Evolutionary conservation across 805 yeast genomes (phyloP).

Genomic region (Hanseniaspora taiwanica): DNA sequence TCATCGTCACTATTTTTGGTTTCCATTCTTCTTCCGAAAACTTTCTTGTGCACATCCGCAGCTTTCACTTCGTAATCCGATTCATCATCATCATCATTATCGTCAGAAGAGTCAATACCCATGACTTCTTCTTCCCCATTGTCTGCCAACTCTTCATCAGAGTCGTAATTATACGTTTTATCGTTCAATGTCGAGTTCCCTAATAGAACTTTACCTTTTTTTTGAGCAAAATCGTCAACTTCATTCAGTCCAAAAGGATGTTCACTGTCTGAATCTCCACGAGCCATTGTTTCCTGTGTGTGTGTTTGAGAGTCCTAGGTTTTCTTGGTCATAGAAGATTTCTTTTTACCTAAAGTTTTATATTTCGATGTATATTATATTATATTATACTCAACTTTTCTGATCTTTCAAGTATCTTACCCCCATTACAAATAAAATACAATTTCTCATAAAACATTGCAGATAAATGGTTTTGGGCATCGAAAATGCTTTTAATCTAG

Average conservation of each 20-base stretch:
- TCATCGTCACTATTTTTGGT: conserved; percentile 10
- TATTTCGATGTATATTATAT: neutral
- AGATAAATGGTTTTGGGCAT: too few relatives aligned
- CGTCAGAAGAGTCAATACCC: conserved; percentile 20
- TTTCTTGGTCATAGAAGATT: neutral
- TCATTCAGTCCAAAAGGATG: conserved; percentile 43
- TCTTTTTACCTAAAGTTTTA: neutral
- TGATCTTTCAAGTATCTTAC: too few relatives aligned
- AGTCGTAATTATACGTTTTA: conserved; percentile 32
- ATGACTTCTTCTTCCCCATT: conserved; percentile 36
- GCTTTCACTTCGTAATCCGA: conserved; percentile 1
- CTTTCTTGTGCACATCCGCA: conserved; percentile 26
- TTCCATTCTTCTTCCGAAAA: conserved; percentile 22
- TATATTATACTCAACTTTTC: too few relatives aligned
- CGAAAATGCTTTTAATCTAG: too few relatives aligned
- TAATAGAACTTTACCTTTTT: conserved; percentile 41
- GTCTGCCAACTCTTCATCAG: conserved; percentile 37
- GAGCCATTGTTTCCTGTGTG: conserved; percentile 2
- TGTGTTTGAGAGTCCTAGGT: neutral
- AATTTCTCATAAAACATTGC: too few relatives aligned
- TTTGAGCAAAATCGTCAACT: conserved; percentile 54
- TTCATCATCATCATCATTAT: conserved; percentile 17
- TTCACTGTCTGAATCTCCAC: conserved; percentile 9
- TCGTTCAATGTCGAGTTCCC: conserved; percentile 42
- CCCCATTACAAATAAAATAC: too few relatives aligned